Evolutionary conservation across 2,329 filamentous ascomycete genomes (phyloP), one percentile per base, ranked within the genome.

Genomic region (Ophiostoma pallidulum): DNA sequence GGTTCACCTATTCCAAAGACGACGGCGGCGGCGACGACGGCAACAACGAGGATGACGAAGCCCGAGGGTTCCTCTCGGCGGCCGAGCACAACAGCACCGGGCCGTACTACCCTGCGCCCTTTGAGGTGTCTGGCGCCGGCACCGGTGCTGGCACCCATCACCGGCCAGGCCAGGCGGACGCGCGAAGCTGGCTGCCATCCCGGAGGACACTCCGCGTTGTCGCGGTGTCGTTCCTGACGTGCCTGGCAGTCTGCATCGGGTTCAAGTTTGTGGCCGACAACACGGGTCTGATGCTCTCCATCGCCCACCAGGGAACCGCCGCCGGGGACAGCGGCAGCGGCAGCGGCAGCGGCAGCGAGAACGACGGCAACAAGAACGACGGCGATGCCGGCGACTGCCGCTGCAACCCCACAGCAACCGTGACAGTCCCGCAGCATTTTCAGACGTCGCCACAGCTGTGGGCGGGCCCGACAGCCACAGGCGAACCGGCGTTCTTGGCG

Each of bases 391-490:
- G 26, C 19, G n/a, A 26, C 13, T 8, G 36, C 36, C 33, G 49
- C 31, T 63, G 64, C 43, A 46, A 37, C 32, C 26, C 48, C 20
- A 28, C 41, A 16, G 7, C 37, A 9, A 54, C 53, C 5, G 45
- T 28, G 16, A 48, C 52, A 35, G 70, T 80, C 40, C 78, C 79
- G 20, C 74, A 81, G 59, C 78, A 82, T 60, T 82, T 80, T 57
- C 75, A 80, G 60, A 82, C 78, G 0, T 69, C 66, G 20, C 77
- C 78, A 4, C 69, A 81, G 60, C 61, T 80, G 38, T 79, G 72
- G 69, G 64, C 71, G 62, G 82, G 82, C 2, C 82, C 82, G 32
- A 86, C 80, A 4, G 71, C 79, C n/a, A 89, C 84, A 1, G 85
- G 84, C 13, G 67, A 65, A 48, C 70, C 82, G 22, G 78, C 84